Evolutionary conservation across 768 basidiomycete genomes (phyloP), one percentile per base, ranked within the genome.

Genomic region (Cystobasidium ongulense): DNA sequence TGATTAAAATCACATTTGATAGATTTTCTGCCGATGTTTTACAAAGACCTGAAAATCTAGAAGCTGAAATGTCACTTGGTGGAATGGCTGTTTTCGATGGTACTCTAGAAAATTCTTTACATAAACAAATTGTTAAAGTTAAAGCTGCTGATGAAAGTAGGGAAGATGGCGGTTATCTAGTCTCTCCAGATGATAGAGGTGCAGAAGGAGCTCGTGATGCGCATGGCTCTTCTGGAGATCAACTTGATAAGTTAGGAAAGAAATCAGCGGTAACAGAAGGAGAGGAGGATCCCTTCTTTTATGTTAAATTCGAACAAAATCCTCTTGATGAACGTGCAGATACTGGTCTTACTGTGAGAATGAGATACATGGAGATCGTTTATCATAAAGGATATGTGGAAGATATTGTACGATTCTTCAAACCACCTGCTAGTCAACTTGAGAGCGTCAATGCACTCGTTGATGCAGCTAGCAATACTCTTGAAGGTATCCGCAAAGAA

Each of bases 311-410:
- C 76, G 96, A 98, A 82, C 88, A 88, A 73, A 92, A 90, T 76
- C 96, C 95, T 10, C 83, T 97, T 46, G 92, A 96, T 80, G 88
- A 89, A 65, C 87, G 91, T 53, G 92, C 96, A 29, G 95, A 98
- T 80, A 95, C 86, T 78, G 91, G 90, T 0, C 83, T 99, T 66
- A 90, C 89, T 15, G 86, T 94, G 59, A 88, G 88, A 72, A 73
- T 80, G 25, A 52, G 78, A 11, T 90, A 95, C 78, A 90, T 95
- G 88, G 95, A 98, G 81, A 89, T 99, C 76, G 90, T 99, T 50
- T 99, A 99, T 80, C 92, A 97, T 80, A 87, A 84, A 78, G 92
- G 91, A 29, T 97, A 95, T 80, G 85, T 98, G 33, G 96, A 98
- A 82, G 90, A 90, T 1, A 86, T 98, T 25, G 89, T 89, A 78